Percentiles rank a stretch among this genome's conserved stretches.
Conservation (phyloP, 495 filamentous ascomycete species). For the Filosporella fistucella region DNA sequence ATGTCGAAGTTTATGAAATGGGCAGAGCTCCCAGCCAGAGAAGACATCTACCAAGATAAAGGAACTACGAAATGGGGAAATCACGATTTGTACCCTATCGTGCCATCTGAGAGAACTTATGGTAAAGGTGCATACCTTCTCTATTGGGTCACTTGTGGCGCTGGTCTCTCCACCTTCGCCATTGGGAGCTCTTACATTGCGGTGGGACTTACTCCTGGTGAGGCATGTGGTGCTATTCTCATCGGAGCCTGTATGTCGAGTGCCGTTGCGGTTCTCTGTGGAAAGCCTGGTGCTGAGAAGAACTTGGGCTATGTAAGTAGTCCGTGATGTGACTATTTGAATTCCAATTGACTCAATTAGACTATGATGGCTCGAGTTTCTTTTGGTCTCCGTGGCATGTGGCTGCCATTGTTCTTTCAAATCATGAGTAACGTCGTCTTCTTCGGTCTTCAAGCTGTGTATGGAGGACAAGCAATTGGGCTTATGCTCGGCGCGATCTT, state of each 20-base stretch:
- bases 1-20: constrained; percentile 11
- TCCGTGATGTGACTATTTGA: neutral
- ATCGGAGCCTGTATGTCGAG: constrained; percentile 5
- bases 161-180: constrained; percentile 12
- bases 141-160: constrained; percentile 9
- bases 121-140: constrained; percentile 5
- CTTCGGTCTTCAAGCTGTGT: constrained; percentile 10
- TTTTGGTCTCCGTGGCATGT: constrained; percentile 11
- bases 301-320: constrained; percentile 6
- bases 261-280: constrained; percentile 1
- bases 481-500: constrained; percentile 29
- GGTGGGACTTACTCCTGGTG: constrained; percentile 4
- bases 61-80: constrained; percentile 12
- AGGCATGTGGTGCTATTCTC: constrained; percentile 5
- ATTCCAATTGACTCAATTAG: neutral
- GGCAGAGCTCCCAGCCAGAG: constrained; percentile 5
- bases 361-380: constrained; percentile 13
- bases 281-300: constrained; percentile 4
- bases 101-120: constrained; percentile 3
- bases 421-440: constrained; percentile 6
- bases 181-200: constrained; percentile 11
- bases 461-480: constrained; percentile 9
- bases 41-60: constrained; percentile 8
- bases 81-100: constrained; percentile 8
- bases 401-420: constrained; percentile 10